Evolutionary conservation across 2,329 filamentous ascomycete species (phyloP).

Genomic region (Macrophomina pseudophaseolina): DNA sequence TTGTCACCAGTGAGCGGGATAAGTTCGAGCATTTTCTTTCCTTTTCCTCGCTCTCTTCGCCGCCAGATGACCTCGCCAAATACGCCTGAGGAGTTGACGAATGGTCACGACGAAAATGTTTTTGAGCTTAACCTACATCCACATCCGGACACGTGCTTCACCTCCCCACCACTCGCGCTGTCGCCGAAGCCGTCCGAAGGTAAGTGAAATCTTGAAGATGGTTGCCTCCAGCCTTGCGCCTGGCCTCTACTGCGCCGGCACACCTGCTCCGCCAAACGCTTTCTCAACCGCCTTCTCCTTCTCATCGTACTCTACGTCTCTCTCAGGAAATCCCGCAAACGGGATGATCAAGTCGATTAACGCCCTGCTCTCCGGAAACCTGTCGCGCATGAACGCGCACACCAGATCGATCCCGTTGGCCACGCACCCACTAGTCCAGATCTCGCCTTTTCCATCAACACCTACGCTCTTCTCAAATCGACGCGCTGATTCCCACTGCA

Average conservation of each 20-base stretch:
- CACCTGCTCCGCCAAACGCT: constrained; percentile 64
- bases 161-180: no score
- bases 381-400: not conserved
- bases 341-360: constrained; percentile 77
- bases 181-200: no score
- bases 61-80: no score
- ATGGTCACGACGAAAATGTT: no score
- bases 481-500: not conserved
- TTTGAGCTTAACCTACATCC: no score
- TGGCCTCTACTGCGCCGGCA: not conserved
- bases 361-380: constrained; percentile 68
- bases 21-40: no score
- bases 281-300: constrained; percentile 59
- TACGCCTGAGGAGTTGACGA: no score
- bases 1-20: no score
- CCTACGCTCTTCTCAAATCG: not conserved
- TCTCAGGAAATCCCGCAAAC: constrained; percentile 81
- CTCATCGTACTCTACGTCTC: constrained; percentile 71
- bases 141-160: no score
- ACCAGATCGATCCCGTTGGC: not conserved
- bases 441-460: not conserved
- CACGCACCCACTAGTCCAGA: not conserved
- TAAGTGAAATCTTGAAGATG: no score
- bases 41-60: no score
- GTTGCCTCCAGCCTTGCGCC: no score